These are phyloP conservation scores for Spatholobus suberectus DNA, from an alignment of 306 rosid genomes.

Conservation along the genomic window DNA sequence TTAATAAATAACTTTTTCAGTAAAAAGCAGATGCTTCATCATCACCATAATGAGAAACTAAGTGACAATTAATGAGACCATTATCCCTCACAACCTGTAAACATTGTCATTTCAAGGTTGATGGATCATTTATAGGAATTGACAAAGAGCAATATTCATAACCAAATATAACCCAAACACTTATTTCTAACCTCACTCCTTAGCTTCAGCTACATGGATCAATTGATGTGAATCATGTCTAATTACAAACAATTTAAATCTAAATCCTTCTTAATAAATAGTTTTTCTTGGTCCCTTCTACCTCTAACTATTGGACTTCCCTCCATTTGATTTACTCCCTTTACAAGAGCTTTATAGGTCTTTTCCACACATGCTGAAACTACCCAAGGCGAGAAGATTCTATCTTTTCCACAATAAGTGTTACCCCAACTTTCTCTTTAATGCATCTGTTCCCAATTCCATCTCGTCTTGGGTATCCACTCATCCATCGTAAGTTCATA, in stretches of 20 bases:
- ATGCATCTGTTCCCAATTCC: not conserved
- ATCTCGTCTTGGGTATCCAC: not conserved
- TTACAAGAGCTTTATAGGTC: not conserved
- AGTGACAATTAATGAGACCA: conserved; percentile 8
- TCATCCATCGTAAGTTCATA: not conserved
- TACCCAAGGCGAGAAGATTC: not conserved
- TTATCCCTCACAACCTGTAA: conserved; percentile 4
- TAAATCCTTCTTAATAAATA: not conserved
- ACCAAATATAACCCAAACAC: conserved; percentile 19
- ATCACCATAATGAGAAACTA: conserved; percentile 2
- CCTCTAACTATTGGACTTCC: not conserved
- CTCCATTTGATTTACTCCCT: not conserved
- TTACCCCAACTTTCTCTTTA: not conserved
- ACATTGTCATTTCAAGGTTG: conserved; percentile 28
- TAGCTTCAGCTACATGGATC: not conserved
- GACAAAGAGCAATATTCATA: not conserved
- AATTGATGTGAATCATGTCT: not conserved
- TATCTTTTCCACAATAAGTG: not conserved
- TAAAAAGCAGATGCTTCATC: not conserved
- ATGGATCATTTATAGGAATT: conserved; percentile 16
- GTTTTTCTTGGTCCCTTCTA: not conserved
- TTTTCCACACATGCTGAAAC: not conserved
- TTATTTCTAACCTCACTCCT: not conserved
- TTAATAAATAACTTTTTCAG: conserved; percentile 29
- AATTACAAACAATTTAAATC: not conserved